Evolutionary conservation across 805 yeast species (phyloP), one percentile per base, ranked within the genome.

Genomic region (Wickerhamomyces bovis): DNA sequence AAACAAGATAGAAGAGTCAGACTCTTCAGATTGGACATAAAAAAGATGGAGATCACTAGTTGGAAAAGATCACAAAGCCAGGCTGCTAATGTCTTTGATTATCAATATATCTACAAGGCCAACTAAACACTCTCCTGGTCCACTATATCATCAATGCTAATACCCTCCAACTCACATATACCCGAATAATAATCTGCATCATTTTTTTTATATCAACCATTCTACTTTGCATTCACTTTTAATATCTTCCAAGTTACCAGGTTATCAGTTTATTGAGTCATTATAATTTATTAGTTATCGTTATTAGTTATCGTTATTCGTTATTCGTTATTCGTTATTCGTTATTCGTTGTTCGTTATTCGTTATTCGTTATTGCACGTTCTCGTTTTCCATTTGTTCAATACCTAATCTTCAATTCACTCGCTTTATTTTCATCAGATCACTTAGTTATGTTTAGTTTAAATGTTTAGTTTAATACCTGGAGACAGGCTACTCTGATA

Each of bases 61-160:
- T 82, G 88, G 87, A 81, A 81, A 59, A 63, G 86, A 48, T 58
- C 70, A 13, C 76, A 76, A 50, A 63, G 66, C 36, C 61, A 66
- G n/a, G 78, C 83, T 0, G 65, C 62, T 3, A 53, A 55, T 2
- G 65, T 53, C 8, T 65, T 75, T 50, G 83, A 78, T 50, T 63
- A 66, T 42, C 83, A 78, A 51, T 63, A 54, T 45, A 55, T 66
- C n/a, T 47, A 43, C 23, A 44, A 53, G 31, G 26, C 20, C 36
- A 18, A 4, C 20, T 33, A 20, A 36, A 19, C 21, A n/a, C n/a
- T n/a, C n/a, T n/a, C n/a, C n/a, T n/a, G n/a, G n/a, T n/a, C n/a
- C n/a, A n/a, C n/a, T n/a, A n/a, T n/a, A n/a, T n/a, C n/a, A n/a
- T n/a, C n/a, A n/a, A n/a, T n/a, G n/a, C n/a, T n/a, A n/a, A n/a